Evolutionary conservation across 106 monocot species (phyloP).

Genomic region (Posidonia australis): DNA sequence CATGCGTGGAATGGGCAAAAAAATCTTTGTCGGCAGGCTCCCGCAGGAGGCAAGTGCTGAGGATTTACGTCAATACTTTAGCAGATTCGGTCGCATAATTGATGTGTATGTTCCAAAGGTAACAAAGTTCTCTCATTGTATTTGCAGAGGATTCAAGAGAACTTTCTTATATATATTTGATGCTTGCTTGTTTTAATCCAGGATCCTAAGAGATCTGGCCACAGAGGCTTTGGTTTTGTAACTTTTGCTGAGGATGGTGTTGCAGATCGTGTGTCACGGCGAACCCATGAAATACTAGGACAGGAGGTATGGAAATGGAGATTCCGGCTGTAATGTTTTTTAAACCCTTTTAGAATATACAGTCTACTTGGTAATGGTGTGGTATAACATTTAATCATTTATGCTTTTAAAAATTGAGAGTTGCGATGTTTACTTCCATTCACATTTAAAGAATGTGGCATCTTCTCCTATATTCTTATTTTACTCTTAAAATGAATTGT

Average conservation of each 20-base stretch:
- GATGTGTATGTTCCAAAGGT: constrained; percentile 99
- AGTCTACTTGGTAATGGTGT: no score
- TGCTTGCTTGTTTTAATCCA: constrained; percentile 13
- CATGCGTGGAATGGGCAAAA: constrained; percentile 65
- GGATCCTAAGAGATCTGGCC: constrained; percentile 93
- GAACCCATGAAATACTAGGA: constrained; percentile 92
- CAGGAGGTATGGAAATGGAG: constrained; percentile 58
- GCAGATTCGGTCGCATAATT: constrained; percentile 79
- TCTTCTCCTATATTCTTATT: no score
- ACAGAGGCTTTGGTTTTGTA: constrained; percentile 97
- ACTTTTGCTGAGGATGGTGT: constrained; percentile 97
- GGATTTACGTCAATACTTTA: constrained; percentile 81
- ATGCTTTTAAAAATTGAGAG: no score
- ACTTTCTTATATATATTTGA: not conserved
- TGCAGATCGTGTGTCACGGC: constrained; percentile 86
- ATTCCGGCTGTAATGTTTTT: not conserved
- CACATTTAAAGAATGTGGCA: no score
- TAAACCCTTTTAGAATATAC: not conserved
- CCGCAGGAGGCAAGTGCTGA: constrained; percentile 82
- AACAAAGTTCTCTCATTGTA: constrained; percentile 6
- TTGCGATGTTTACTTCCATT: no score
- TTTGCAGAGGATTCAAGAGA: not conserved
- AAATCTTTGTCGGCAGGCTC: constrained; percentile 96
- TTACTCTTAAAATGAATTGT: no score
- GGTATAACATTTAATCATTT: no score